phyloP scores from a whole-genome alignment of 192 early-diverging fungal species.

The Physocladia obscura region DNA sequence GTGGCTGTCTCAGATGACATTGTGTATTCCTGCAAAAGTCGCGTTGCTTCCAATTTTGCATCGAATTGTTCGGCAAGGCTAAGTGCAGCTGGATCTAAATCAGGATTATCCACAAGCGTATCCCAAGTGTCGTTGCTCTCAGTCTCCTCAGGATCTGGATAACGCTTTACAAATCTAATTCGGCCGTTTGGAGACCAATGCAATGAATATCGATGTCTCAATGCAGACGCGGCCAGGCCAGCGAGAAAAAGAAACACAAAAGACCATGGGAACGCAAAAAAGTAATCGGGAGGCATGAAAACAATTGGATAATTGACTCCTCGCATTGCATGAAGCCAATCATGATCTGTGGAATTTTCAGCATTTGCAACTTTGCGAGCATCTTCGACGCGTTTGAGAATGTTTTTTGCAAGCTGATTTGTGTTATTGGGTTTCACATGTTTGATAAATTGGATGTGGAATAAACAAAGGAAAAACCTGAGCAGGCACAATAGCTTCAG shows the following conservation, averaged over 20 bases:
- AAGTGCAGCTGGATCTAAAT: conserved; percentile 12
- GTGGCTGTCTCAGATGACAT: background rate
- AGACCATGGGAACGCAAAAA: conserved; percentile 20
- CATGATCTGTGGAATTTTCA: conserved; percentile 26
- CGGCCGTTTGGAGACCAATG: conserved; percentile 12
- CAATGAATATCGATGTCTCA: conserved; percentile 14
- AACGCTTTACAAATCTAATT: conserved; percentile 22
- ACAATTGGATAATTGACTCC: conserved; percentile 10
- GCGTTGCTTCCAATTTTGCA: conserved; percentile 8
- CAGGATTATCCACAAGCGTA: conserved; percentile 13
- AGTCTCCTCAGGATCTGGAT: conserved; percentile 25
- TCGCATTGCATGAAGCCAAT: conserved; percentile 17
- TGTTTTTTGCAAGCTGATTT: background rate
- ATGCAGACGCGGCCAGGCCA: background rate
- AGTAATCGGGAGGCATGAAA: conserved; percentile 18
- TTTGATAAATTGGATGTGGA: background rate
- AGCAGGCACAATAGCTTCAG: conserved; percentile 19
- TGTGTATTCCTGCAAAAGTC: background rate
- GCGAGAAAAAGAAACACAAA: conserved; percentile 16
- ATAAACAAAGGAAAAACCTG: background rate
- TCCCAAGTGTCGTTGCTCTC: conserved; percentile 25
- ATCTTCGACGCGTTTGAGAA: conserved; percentile 5
- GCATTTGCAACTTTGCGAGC: conserved; percentile 6
- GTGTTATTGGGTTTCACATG: too few species aligned
- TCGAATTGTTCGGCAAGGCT: conserved; percentile 10